Base-by-base conservation (phyloP, 2,329 filamentous ascomycete genomes). In the Trichophyton verrucosum region DNA sequence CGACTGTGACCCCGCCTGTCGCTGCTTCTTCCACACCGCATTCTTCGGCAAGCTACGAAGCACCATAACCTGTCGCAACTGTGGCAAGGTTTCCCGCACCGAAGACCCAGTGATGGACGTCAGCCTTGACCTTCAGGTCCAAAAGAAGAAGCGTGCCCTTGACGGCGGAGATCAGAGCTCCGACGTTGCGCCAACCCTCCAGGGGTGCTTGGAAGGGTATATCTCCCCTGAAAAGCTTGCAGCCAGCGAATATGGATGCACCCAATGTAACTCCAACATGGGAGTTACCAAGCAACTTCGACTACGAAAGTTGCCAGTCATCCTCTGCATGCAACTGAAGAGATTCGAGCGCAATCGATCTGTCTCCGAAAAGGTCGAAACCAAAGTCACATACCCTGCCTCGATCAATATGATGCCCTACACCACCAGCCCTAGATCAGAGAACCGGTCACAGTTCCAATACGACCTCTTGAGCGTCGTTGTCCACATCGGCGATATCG, bases 11-110 rank as follows among this genome's bases (percentile, higher is more conserved):
- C 70, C 72, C 17, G 72, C 74, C 58, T 97, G 94, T 77, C 83
- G 86, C 62, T 99, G 92, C 74, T 89, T 97, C 68, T 87, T 97
- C 66, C 94, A 97, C 72, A 88, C 92, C 70, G 91, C 89, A 0
- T 96, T 96, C 69, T 95, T 92, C 71, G 94, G 94, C 63, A 92
- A 95, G 71, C 83, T 95, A 63, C 88, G 89, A 68, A 94, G 87
- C 69, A 92, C 88, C 20, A 92, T 95, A 44, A 96, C 89, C 17
- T 99, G 92, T 74, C 87, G 90, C 69, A 88, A 87, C 67, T 97
- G 92, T 74, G 81, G 85, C 62, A 91, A 91, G 66, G 83, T 87
- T 22, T 95, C 89, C 1, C 86, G 87, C 63, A 86, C 90, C 0
- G 83, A 90, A 47, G 90, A 97, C 70, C 91, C 90, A 0, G 94